Evolutionary conservation across 192 early-diverging fungal genomes (phyloP), one percentile per base, ranked within the genome.

Genomic region (Coemansia reversa): DNA sequence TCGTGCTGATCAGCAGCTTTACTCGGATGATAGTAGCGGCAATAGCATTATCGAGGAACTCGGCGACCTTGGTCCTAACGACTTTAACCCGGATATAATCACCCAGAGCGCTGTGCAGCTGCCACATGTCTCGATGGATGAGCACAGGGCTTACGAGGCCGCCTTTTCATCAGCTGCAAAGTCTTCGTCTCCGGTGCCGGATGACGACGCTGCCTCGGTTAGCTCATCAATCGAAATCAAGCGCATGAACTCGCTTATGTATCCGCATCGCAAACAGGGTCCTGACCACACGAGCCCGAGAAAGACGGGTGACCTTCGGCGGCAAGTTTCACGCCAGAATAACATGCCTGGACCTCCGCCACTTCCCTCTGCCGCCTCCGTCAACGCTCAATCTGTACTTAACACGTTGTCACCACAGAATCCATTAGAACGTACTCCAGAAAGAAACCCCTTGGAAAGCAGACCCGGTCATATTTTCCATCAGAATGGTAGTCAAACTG

Each of bases 1-100:
- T 20, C 67, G 55, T 19, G 48, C 49, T 35, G 66, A 67, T 58
- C 65, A 71, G 35, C 69, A 67, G 61, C 61, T 71, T 39, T 76
- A 71, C 24, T 71, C 69, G 14, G 75, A 76, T 56, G 56, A 60
- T 65, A 67, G 65, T 65, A 74, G 65, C 56, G 57, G 49, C 65
- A 76, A 63, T 57, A 66, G 69, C 18, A 76, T 76, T 12, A 54
- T 76, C 8, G 75, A 65, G 39, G 73, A 76, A 16, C 50, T 76
- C 48, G 64, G 56, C 53, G 52, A 58, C 22, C 67, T 75, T 25
- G 69, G 64, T 16, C 75, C 75, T 4, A 50, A 65, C 22, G 67
- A 69, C 23, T 63, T 69, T 28, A 69, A 56, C 24, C 54, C 65
- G 3, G 61, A 66, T n/a, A 39, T 66, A 20, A 57, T 53, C 25